Evolutionary conservation across 257 asterid genomes (phyloP), one percentile per base, ranked within the genome.

Genomic region (Orobanche coerulescens): DNA sequence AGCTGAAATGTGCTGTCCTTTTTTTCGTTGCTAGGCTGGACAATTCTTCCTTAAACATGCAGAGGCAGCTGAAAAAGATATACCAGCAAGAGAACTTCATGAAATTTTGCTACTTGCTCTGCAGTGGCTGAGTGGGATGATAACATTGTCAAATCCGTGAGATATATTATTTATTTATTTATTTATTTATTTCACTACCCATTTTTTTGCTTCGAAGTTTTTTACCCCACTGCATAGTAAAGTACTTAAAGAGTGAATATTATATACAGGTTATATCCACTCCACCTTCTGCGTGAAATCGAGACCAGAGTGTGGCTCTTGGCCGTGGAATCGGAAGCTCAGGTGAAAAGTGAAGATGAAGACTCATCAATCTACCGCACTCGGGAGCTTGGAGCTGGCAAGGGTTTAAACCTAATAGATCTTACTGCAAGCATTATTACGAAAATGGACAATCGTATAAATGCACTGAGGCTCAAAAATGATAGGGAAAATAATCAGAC

Each of bases 251-350:
- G 30, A 10, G 46, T 57, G 60, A 63, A 46, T 46, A 16, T 36
- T 54, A 52, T 70, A 60, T 73, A 52, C 84, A 93, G 98, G 75
- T 82, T 82, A 70, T 93, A 84, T 73, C 95, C 98, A 1, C 71
- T 90, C 67, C 85, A 84, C 75, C 94, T 86, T 76, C 86, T 93
- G 58, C 89, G 95, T 6, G 98, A 93, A 79, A 86, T 93, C 51
- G 98, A 93, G 81, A 93, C 97, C 43, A 81, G 92, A 76, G 97
- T 90, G 64, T 93, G 98, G 98, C 91, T 93, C 73, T 78, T 93
- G 79, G 98, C 95, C 53, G 97, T 93, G 57, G 98, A 93, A 71
- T 84, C 95, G 5, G 98, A 93, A 74, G 79, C 90, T 68, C 98
- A 81, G 75, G 82, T 75, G 71, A 93, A 88, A 81, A 81, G 78